phyloP scores from a whole-genome alignment of 441 rosid species.

The Adansonia gregorii region DNA sequence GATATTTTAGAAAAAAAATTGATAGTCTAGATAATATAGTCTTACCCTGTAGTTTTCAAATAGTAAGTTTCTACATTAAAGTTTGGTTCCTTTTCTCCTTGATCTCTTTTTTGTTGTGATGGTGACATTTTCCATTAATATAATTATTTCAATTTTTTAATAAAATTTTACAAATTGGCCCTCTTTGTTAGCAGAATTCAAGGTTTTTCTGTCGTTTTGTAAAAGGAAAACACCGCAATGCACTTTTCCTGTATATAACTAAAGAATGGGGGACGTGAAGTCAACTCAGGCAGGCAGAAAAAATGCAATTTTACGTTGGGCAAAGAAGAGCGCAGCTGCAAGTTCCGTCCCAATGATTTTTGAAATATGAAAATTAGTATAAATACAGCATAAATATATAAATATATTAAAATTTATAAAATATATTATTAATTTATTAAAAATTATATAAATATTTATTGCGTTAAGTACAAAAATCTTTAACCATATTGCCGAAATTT shows the following conservation, averaged over 20 bases:
- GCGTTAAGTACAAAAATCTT: neutral
- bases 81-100: conserved; percentile 30
- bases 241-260: too few relatives aligned
- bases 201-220: neutral
- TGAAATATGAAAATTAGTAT: too few relatives aligned
- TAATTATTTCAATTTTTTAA: conserved; percentile 30
- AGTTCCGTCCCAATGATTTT: neutral
- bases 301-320: neutral
- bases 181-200: too few relatives aligned
- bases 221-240: too few relatives aligned
- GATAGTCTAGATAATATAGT: neutral
- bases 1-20: too few relatives aligned
- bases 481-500: conserved; percentile 26
- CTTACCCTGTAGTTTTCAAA: conserved; percentile 21
- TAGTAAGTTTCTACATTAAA: conserved; percentile 19
- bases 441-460: too few relatives aligned
- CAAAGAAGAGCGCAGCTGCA: neutral
- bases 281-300: neutral
- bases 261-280: neutral
- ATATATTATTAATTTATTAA: too few relatives aligned
- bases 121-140: conserved; percentile 25
- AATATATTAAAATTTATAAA: too few relatives aligned
- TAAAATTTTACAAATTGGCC: too few relatives aligned
- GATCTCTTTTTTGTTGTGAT: conserved; percentile 19
- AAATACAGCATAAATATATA: too few relatives aligned